Base-by-base conservation (phyloP, 2,329 filamentous ascomycete genomes). In the Ascochyta clinopodiicola region DNA sequence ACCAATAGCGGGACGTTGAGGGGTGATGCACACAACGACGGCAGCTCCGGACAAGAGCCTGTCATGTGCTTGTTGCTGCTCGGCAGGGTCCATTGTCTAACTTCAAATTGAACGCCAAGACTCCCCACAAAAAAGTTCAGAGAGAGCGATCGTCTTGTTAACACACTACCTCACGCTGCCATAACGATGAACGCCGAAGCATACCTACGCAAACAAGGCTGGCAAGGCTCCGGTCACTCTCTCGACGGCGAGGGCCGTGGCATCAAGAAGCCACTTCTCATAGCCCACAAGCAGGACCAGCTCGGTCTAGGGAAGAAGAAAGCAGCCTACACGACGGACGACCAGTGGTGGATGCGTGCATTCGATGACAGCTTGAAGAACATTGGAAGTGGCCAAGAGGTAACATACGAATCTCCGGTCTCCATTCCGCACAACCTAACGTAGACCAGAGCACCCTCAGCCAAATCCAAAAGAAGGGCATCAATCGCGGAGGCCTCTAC, bases 291-390 rank as follows among this genome's bases (percentile, higher is more conserved):
- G 77, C 84, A 88, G 66, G 90, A 96, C 75, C 89, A 84, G 25
- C 82, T 90, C 48, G 94, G 94, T 22, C 81, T 98, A 5, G 94
- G 94, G 50, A 87, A 90, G 72, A 92, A 91, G 74, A 85, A 85
- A 62, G 66, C 67, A 19, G 71, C 72, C 25, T 68, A 73, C 42
- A 81, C 81, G 25, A 81, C 84, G 29, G 82, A 83, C 65, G 94
- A 97, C 72, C 92, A 96, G 74, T 99, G 95, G 95, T 99, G 95
- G 95, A 83, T 96, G 77, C 89, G 91, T 55, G 95, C 95, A 10
- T 97, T 96, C 65, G 94, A 98, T 76, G 88, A 92, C 73, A 92
- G 93, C 51, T 80, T 97, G 62, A 90, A 95, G 75, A 90, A 88
- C 4, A 82, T 74, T 48, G 72, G 71, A 1, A 70, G 64, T 7